Evolutionary conservation across 2,329 filamentous ascomycete genomes (phyloP), one percentile per base, ranked within the genome.

Genomic region (Dichotomopilus funicola): DNA sequence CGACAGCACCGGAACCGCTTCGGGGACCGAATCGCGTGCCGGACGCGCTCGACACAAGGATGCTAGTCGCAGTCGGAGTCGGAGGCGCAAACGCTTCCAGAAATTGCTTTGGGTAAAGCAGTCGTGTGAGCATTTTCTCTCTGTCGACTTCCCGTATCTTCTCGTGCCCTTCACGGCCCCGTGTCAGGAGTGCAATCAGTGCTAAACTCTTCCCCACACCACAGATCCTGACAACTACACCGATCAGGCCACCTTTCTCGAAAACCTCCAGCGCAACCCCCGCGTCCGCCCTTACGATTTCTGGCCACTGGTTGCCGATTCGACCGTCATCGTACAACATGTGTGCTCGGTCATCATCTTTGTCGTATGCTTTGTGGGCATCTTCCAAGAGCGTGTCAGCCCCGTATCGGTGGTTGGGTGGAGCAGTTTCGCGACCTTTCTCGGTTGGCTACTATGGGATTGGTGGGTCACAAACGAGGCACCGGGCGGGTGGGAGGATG

Each of bases 31-130:
- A 56, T 59, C 67, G 41, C 69, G 68, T 9, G 63, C 68, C 37
- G 64, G 70, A 48, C 75, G 73, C 47, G 59, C 70, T 63, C 77
- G 75, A 62, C 75, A 75, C 49, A 72, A 78, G 35, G 77, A 77
- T 62, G 67, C 83, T 13, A 87, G 83, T 62, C 75, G 82, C 49
- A 88, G 85, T 62, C 79, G 87, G 47, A 66, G 67, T 44, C 78
- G 83, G 64, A 78, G 86, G 61, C 89, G 86, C 66, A 82, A 83
- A 50, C 82, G 82, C 9, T 97, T 92, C 89, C 95, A 95, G 78
- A 97, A 97, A 75, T 74, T 99, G 62, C 80, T 99, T 54, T 99
- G 94, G 94, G 91, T 99, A 67, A 96, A 95, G 73, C 94, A 97
- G 70, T 89, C 88, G 37, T 96, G 88, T 91, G 75, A 61, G 84